A percentile compares a stretch with the other conserved stretches of the same genome.
Evolutionary conservation across 202 grass and related monocot genomes (phyloP).

Genomic region (Cymbopogon flexuosus): DNA sequence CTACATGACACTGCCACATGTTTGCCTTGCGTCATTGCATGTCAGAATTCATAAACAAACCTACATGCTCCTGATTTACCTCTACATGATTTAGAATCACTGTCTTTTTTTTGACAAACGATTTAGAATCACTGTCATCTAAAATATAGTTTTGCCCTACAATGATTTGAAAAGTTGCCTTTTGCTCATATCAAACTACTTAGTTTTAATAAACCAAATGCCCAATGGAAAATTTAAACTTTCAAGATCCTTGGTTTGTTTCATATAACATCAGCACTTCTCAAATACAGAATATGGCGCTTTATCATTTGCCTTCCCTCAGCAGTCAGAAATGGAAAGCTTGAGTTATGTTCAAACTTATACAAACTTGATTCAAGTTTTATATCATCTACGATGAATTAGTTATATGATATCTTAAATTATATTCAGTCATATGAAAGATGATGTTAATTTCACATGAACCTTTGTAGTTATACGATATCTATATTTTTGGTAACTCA

Average conservation of each 20-base stretch:
- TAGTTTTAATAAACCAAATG: not conserved
- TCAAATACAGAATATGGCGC: not conserved
- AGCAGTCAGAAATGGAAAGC: not conserved
- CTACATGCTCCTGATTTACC: not conserved
- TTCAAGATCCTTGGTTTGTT: not conserved
- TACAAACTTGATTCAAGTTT: not conserved
- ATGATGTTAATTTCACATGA: not conserved
- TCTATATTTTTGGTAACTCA: conserved; percentile 15
- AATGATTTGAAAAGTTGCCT: not conserved
- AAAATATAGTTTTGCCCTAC: not conserved
- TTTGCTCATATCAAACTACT: conserved; percentile 10
- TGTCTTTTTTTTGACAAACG: too few species aligned
- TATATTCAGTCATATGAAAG: conserved; percentile 7
- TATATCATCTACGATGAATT: not conserved
- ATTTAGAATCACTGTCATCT: too few species aligned
- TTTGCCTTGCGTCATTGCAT: not conserved
- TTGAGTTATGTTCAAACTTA: conserved; percentile 5
- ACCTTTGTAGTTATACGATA: not conserved
- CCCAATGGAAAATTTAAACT: not conserved
- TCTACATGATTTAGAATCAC: not conserved
- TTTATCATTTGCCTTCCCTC: not conserved
- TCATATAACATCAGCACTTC: not conserved
- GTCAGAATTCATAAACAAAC: not conserved
- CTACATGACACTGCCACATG: not conserved
- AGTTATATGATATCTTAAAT: not conserved